Conservation (phyloP, 1,284 basidiomycete species). For the Coniferiporia weirii region DNA sequence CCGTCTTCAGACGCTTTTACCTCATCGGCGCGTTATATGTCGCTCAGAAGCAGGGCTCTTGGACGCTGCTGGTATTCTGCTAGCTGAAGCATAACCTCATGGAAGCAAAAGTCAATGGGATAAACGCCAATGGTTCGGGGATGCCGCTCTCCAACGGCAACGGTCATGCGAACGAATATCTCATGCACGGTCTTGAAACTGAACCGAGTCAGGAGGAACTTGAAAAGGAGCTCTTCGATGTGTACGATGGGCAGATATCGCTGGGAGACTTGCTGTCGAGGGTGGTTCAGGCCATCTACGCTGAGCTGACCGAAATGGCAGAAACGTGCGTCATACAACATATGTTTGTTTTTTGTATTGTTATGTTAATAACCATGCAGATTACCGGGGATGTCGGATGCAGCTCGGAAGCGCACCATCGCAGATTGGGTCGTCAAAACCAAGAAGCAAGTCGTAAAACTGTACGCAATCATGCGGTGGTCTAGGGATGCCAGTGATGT, state of each 20-base stretch:
- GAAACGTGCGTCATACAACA: constrained; percentile 63
- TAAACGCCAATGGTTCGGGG: constrained; percentile 2
- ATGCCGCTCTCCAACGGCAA: constrained; percentile 4
- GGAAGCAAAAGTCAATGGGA: constrained; percentile 16
- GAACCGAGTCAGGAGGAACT: constrained; percentile 54
- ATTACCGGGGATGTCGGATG: constrained; percentile 78
- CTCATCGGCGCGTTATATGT: constrained; percentile 9
- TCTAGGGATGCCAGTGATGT: constrained; percentile 73
- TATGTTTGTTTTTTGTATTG: background rate
- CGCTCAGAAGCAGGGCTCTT: background rate
- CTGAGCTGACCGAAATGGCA: constrained; percentile 75
- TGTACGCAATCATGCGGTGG: constrained; percentile 84
- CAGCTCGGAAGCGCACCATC: constrained; percentile 74
- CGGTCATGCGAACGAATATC: constrained; percentile 17
- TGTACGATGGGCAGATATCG: constrained; percentile 69
- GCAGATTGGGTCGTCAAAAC: constrained; percentile 85
- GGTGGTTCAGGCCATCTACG: constrained; percentile 75
- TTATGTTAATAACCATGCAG: constrained; percentile 33
- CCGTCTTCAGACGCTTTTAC: background rate
- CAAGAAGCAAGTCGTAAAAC: constrained; percentile 85
- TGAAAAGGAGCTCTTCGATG: constrained; percentile 70
- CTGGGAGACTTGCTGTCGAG: constrained; percentile 73
- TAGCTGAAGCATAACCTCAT: constrained; percentile 8
- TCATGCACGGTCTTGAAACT: constrained; percentile 27
- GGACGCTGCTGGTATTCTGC: background rate